Evolutionary conservation across 75 land plant genomes (phyloP), one percentile per base, ranked within the genome.

Genomic region (Picea glauca): DNA sequence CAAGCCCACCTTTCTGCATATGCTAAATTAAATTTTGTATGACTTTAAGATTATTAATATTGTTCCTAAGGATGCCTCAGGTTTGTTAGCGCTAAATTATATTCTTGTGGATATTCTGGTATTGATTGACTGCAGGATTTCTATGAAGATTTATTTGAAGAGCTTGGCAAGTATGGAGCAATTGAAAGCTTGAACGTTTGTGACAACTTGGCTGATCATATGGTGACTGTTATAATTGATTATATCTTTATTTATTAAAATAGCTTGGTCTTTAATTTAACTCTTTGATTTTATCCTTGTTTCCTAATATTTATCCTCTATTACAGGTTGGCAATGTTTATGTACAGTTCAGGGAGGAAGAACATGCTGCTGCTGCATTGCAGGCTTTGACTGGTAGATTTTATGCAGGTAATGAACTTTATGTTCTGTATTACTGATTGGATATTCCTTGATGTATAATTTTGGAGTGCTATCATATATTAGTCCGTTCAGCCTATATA

Each of bases 321-420:
- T 50, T 50, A 17, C 73, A 87, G 89, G 88, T 87, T 77, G 89
- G 89, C 12, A 85, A 87, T 78, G 89, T 87, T 21, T 87, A 85
- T 78, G 89, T 86, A n/a, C 84, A 87, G 83, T 87, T 87, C 79
- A 76, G 89, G 13, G 89, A 87, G 70, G 89, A 87, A 78, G 93
- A 91, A 30, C 85, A 91, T 62, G 93, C 93, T 56, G 89, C 87
- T 35, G 85, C 85, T 68, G 93, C 93, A 13, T 81, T 91, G 17
- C 80, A 80, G 31, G 87, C 80, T 30, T 58, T 91, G 56, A 72
- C 84, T 57, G 93, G 92, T n/a, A 81, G 92, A 74, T 91, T 87
- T 62, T 91, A 91, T 84, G 89, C 93, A 76, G 91, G 91, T 89
- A 18, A 58, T 18, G 58, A 7, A 21, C 56, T 64, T 46, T 20